Evolutionary conservation across 331 rosid species (phyloP), one percentile per base, ranked within the genome.

Genomic region (Acacia concinna): DNA sequence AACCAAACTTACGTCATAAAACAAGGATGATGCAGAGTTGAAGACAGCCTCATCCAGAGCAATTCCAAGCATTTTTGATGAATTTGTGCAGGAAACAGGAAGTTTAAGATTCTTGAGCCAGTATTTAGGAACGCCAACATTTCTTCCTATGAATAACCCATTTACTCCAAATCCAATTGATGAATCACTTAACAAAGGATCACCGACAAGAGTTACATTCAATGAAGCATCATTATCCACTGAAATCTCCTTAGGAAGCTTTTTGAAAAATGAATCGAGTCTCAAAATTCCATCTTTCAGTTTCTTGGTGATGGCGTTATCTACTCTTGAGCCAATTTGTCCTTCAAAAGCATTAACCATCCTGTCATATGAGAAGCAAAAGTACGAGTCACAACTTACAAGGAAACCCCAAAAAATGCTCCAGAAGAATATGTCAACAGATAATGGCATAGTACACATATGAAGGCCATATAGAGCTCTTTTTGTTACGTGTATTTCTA

Each of bases 31-130:
- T 2, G 94, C 96, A 3, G 97, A 95, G 87, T 91, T 95, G 77
- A 93, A 91, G 34, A 93, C 97, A 28, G 88, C 92, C 82, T 93
- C 97, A 18, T 95, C 94, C 81, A 95, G 64, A 74, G 93, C 60
- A 79, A 95, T 91, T 51, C 89, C 99, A 34, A 95, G 88, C 99
- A 95, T 95, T 86, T 91, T 90, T 14, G 96, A 89, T 60, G 89
- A 85, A 80, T 86, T 86, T 30, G 86, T 23, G 82, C 95, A 93
- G 70, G 75, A 73, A 81, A 87, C 76, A 35, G 83, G 77, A 74
- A 91, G 79, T 70, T 79, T 74, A 40, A 81, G 56, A 76, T 84
- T 85, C 77, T 78, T 84, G 59, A 66, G 76, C 37, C 0, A 37
- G 74, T 82, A 83, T 44, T 76, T 71, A 69, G 76, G 77, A 44